Evolutionary conservation across 2,329 filamentous ascomycete genomes (phyloP), one percentile per base, ranked within the genome.

Genomic region (Phaeosphaeriaceae sp.): DNA sequence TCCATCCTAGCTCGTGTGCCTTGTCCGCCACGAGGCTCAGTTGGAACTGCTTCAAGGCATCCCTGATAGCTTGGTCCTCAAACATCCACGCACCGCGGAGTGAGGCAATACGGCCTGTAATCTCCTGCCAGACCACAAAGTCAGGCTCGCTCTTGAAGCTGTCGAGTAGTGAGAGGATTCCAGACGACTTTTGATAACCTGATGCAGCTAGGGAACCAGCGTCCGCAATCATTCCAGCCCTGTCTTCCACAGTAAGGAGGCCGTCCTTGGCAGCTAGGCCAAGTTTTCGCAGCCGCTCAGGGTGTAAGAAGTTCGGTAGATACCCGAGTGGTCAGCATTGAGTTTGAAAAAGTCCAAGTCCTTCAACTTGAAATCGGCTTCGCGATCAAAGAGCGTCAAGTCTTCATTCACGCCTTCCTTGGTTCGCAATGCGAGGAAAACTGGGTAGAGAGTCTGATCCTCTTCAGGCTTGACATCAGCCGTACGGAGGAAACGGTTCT

Each of bases 71-170:
- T 53, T 87, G 74, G 50, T 95, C 88, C 73, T 97, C 91, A 58
- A 95, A 95, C 39, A 93, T 80, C 92, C 92, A 97, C 6, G 93
- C 89, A 44, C 83, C 83, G 60, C 92, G 88, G 29, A 97, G 83
- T n/a, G 86, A 82, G 18, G 83, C 85, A 50, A 97, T 83, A 38
- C 92, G 87, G 37, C 88, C 83, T 41, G 92, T 83, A 50, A 97
- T 90, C 74, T 97, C 92, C 60, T 90, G 92, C 93, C 93, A 97
- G 3, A 97, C 93, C 32, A 97, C 90, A 60, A 92, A 97, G 65
- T 96, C 90, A 1, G 86, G 80, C 77, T 97, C 93, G 54, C 76
- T 79, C 66, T 87, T 84, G 69, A 97, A 94, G 41, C 89, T 87
- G 72, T 95, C 89, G 46, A 97, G 81, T 12, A 97, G 81, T 45